Base-by-base conservation (phyloP, 1,139 yeast species). In the Lodderomyces pseudojiufengensis region DNA sequence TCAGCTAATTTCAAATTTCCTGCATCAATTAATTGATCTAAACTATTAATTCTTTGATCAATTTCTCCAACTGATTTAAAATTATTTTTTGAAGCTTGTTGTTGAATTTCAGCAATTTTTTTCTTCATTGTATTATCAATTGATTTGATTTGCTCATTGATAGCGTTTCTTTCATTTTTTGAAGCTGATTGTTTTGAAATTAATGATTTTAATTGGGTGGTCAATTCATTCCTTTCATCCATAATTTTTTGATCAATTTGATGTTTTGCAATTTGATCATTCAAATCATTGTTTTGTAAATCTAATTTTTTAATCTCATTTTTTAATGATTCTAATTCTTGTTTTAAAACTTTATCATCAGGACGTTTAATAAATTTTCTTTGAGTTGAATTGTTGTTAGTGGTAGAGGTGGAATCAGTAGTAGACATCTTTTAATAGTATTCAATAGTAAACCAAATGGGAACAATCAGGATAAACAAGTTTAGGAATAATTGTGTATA, bases 1-100 rank as follows among this genome's bases (percentile, higher is more conserved):
- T 92, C 96, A 37, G 90, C 97, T 55, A 94, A 78, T 54, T 87
- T 79, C 60, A 94, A 71, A 37, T 73, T 68, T 43, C 98, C 98
- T 36, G 85, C 66, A 43, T 85, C 88, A 46, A 92, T 82, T 49
- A 76, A 71, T 33, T 71, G 73, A 59, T 92, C 97, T 53, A 88
- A 76, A 55, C 73, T 69, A 47, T 64, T 61, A 59, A 90, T 77
- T 63, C 83, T 78, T 42, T 71, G 68, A 54, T 88, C 95, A 50
- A 90, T 84, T 49, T 90, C 97, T 32, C 74, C 86, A 45, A 75
- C 79, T 36, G 76, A 67, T 65, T 84, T 84, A 73, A 77, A 90
- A 44, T 60, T 70, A 61, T 76, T 76, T 65, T 84, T 84, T 43
- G 86, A 72, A 44, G 84, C 80, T 54, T 79, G 75, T 36, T 78